phyloP scores from a whole-genome alignment of 768 basidiomycete species.

The Mycena alexandri region DNA sequence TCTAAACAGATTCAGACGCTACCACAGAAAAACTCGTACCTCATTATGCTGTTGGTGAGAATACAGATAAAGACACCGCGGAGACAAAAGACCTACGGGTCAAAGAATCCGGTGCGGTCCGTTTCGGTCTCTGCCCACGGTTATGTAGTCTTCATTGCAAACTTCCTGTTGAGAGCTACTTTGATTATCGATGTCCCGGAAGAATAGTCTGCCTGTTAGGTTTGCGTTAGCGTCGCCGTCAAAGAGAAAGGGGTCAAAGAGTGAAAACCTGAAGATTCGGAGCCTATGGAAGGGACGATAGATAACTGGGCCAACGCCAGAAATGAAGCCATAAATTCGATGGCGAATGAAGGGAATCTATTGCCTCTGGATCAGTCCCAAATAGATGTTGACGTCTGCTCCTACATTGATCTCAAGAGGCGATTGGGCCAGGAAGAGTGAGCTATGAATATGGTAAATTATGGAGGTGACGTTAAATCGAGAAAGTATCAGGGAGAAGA shows the following conservation, averaged over 20 bases:
- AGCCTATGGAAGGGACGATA: slow-evolving; percentile 59
- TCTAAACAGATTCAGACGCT: no score
- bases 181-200: slow-evolving; percentile 65
- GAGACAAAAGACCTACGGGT: slow-evolving; percentile 50
- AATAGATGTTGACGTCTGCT: slow-evolving; percentile 49
- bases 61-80: not conserved
- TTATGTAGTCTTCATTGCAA: slow-evolving; percentile 63
- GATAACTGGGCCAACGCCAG: slow-evolving; percentile 59
- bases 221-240: not conserved
- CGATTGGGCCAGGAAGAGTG: slow-evolving; percentile 52
- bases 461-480: slow-evolving; percentile 26
- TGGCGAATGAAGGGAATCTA: slow-evolving; percentile 64
- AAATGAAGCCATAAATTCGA: slow-evolving; percentile 63
- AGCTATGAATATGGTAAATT: slow-evolving; percentile 54
- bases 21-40: no score
- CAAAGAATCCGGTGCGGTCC: slow-evolving; percentile 61
- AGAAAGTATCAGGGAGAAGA: slow-evolving; percentile 51
- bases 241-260: not conserved
- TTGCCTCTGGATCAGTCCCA: not conserved
- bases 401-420: slow-evolving; percentile 59
- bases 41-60: not conserved
- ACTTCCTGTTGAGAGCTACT: slow-evolving; percentile 61
- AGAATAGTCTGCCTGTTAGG: slow-evolving; percentile 55
- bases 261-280: slow-evolving; percentile 57
- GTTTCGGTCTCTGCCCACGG: slow-evolving; percentile 59